Base-by-base conservation (phyloP, 371 early-diverging fungal genomes). In the Mucor ambiguus region DNA sequence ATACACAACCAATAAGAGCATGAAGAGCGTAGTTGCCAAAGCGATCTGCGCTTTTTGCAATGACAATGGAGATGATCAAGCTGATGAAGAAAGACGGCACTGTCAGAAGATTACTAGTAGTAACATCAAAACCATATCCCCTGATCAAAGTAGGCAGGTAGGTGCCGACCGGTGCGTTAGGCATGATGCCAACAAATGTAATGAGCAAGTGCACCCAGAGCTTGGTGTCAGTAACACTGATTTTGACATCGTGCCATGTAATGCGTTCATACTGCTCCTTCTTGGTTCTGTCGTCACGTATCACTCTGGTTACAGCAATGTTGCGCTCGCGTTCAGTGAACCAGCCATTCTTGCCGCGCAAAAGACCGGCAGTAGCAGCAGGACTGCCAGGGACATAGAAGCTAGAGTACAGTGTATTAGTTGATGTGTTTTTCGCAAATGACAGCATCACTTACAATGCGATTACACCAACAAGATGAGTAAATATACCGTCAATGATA, bases 261-360 rank as follows among this genome's bases (percentile, higher is more conserved):
- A 78, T 49, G 14, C 44, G 67, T 6, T 62, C 22, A 30, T 80
- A 60, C 35, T 80, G 80, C 1, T 76, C 84, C 7, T 74, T 74
- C 59, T 87, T 82, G 64, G 73, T 72, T 44, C 74, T 62, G 58
- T 86, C 85, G 58, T 85, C 87, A 10, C 82, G 78, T 28, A 87
- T 80, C 6, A 87, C 58, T 8, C 86, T 76, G 9, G 86, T 85
- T 10, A 85, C 79, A n/a, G 85, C 85, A 61, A 86, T 85, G 46
- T 77, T 66, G 14, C 64, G 65, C 46, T 84, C 75, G 0, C 80
- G 74, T 11, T 74, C 78, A 2, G 73, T 74, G 59, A 83, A 66
- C 69, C 79, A 83, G 1, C 77, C 79, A 26, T 38, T 29, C 26
- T 74, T 74, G 9, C 78, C 73, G 58, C 82, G 79, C 29, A 83